phyloP scores from a whole-genome alignment of 306 rosid species.

The Lablab purpureus region DNA sequence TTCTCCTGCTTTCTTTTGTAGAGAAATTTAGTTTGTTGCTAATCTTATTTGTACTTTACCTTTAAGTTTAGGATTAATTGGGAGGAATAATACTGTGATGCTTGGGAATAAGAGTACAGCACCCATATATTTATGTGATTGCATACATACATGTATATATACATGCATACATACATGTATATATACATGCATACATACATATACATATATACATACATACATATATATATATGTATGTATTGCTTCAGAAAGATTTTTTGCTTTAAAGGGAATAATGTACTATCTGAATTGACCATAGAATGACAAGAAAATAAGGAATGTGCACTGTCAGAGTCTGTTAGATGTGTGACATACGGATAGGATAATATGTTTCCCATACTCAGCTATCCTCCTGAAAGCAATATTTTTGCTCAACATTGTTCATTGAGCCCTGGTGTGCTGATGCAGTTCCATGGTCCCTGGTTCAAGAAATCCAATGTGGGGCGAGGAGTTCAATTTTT shows the following conservation, averaged over 20 bases:
- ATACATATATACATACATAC: too few relatives aligned
- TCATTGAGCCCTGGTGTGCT: conserved; percentile 44
- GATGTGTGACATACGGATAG: conserved; percentile 14
- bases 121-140: neutral
- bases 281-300: conserved; percentile 13
- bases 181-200: too few relatives aligned
- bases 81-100: conserved; percentile 32
- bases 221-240: neutral
- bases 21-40: conserved; percentile 17
- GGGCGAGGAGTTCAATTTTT: conserved; percentile 99
- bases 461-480: conserved; percentile 99
- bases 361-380: conserved; percentile 28
- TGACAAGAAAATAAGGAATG: conserved; percentile 22
- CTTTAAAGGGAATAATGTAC: conserved; percentile 17
- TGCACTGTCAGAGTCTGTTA: conserved; percentile 15
- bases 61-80: conserved; percentile 30
- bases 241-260: conserved; percentile 14
- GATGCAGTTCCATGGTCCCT: conserved; percentile 97
- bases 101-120: conserved; percentile 31
- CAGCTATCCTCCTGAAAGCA: conserved; percentile 33
- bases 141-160: neutral
- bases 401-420: conserved; percentile 22
- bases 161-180: too few relatives aligned
- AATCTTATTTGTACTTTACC: conserved; percentile 21
- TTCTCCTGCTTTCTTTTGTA: conserved; percentile 1